A percentile compares a stretch with the other conserved stretches of the same genome.
These are phyloP conservation scores for Roridomyces roridus DNA, from an alignment of 768 basidiomycete species.

Conservation along the genomic window DNA sequence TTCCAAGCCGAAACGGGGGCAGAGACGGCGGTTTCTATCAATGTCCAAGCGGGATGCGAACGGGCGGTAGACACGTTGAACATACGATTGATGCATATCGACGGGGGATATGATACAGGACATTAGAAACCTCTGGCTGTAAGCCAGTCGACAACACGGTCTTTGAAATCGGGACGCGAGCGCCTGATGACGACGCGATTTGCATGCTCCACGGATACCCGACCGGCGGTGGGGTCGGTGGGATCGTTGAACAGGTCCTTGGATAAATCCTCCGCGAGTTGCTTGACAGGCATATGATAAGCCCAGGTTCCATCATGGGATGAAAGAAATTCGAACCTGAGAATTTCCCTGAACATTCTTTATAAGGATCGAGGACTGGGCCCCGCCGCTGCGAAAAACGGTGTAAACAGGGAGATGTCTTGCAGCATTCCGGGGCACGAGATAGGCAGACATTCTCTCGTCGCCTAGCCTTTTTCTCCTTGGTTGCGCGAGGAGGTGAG, in stretches of 20 bases:
- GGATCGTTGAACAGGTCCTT: conserved; percentile 56
- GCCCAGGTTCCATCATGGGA: conserved; percentile 20
- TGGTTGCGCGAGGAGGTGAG: too few relatives aligned
- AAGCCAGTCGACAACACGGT: conserved; percentile 68
- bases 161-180: conserved; percentile 59
- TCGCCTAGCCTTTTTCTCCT: too few relatives aligned
- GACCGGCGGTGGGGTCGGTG: conserved; percentile 51
- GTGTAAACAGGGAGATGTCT: conserved; percentile 80
- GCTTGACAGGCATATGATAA: conserved; percentile 43
- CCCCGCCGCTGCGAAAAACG: conserved; percentile 71
- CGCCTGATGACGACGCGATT: conserved; percentile 66
- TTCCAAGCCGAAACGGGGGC: too few relatives aligned
- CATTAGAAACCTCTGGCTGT: conserved; percentile 65
- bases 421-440: conserved; percentile 67
- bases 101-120: conserved; percentile 1
- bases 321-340: conserved; percentile 49
- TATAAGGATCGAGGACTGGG: conserved; percentile 62
- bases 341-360: conserved; percentile 72
- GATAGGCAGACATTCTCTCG: too few relatives aligned
- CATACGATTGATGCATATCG: conserved; percentile 10
- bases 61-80: neutral
- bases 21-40: too few relatives aligned
- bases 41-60: too few relatives aligned
- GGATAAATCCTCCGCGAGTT: conserved; percentile 63
- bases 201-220: conserved; percentile 54